Conservation (phyloP, 2,329 filamentous ascomycete species). For the Trichoderma sp. region DNA sequence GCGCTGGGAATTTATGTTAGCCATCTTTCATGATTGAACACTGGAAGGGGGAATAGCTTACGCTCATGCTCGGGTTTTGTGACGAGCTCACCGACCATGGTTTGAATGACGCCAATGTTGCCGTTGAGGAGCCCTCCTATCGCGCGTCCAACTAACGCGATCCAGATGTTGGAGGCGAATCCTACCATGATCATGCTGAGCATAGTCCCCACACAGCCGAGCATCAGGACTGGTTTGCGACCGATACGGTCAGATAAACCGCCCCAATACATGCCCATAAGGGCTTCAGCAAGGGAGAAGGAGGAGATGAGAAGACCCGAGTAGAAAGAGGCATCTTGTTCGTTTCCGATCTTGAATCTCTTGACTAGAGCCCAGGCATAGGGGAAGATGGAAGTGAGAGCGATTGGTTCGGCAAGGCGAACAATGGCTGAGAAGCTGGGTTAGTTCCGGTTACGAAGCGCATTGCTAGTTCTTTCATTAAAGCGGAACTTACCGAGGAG, state of each 20-base stretch:
- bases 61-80: slow-evolving; percentile 82
- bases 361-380: slow-evolving; percentile 86
- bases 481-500: slow-evolving; percentile 66
- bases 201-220: slow-evolving; percentile 81
- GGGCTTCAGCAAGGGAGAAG: slow-evolving; percentile 77
- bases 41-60: slow-evolving; percentile 46
- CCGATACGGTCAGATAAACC: slow-evolving; percentile 77
- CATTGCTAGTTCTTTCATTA: neutral
- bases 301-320: slow-evolving; percentile 84
- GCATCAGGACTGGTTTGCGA: slow-evolving; percentile 78
- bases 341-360: slow-evolving; percentile 68
- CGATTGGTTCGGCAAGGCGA: slow-evolving; percentile 87
- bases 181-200: slow-evolving; percentile 80
- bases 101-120: slow-evolving; percentile 88
- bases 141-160: slow-evolving; percentile 72
- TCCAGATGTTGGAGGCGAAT: slow-evolving; percentile 78
- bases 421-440: slow-evolving; percentile 68
- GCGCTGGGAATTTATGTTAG: slow-evolving; percentile 49
- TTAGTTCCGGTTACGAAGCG: neutral
- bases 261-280: slow-evolving; percentile 89
- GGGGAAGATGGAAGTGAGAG: slow-evolving; percentile 88
- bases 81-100: slow-evolving; percentile 88
- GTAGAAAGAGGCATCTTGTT: slow-evolving; percentile 79
- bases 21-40: neutral
- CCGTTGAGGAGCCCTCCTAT: slow-evolving; percentile 84